A percentile compares a stretch with the other conserved stretches of the same genome.
Conservation (phyloP, 257 asterid genomes). For the Verbena officinalis region DNA sequence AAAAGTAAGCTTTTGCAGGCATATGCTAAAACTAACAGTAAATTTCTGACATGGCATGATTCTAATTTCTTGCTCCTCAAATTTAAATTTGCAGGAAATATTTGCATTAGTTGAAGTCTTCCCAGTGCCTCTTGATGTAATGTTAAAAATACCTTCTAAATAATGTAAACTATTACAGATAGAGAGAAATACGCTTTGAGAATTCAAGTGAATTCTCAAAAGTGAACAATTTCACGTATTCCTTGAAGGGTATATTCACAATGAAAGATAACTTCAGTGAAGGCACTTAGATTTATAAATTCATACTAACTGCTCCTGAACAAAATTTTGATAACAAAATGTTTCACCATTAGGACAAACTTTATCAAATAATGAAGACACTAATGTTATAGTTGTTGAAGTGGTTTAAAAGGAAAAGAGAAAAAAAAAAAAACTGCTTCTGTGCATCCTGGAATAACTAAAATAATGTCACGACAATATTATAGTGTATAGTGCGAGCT, state of each 20-base stretch:
- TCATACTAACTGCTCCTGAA: not conserved
- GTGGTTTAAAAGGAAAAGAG: not conserved
- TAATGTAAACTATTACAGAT: not conserved
- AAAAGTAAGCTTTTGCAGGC: constrained; percentile 18
- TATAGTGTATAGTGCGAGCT: too few relatives aligned
- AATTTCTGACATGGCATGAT: constrained; percentile 1
- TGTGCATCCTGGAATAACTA: not conserved
- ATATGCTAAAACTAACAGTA: constrained; percentile 19
- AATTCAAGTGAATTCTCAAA: not conserved
- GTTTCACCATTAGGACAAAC: not conserved
- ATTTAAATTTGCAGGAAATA: not conserved
- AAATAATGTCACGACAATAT: too few relatives aligned
- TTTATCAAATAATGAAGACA: not conserved
- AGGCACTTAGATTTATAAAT: not conserved
- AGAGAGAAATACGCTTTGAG: not conserved
- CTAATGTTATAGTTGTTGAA: not conserved
- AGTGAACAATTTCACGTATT: not conserved
- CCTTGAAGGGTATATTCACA: not conserved
- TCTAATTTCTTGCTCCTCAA: not conserved
- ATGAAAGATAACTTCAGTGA: not conserved
- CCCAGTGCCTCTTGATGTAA: not conserved
- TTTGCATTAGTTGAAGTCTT: not conserved
- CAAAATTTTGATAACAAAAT: not conserved
- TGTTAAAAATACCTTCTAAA: not conserved
- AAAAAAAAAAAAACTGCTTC: not conserved